Percentiles rank a stretch among this genome's conserved stretches.
phyloP scores from a whole-genome alignment of 139 green algal species.

The Astrephomene gubernaculifera region DNA sequence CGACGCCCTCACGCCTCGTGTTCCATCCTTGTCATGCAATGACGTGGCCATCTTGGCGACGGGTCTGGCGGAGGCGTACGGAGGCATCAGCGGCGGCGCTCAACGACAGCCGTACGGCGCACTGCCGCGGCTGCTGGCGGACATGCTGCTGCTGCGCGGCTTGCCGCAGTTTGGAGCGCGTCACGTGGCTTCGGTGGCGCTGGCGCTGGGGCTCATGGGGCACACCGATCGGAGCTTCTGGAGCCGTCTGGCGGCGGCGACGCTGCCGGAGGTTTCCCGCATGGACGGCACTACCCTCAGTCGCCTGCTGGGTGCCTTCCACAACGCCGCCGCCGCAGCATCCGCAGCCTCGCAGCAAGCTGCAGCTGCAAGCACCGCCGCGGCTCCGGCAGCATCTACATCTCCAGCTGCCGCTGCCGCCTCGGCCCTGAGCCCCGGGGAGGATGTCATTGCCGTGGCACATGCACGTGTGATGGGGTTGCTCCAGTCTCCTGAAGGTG shows the following conservation, averaged over 20 bases:
- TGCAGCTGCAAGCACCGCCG: neutral
- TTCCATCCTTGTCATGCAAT: neutral
- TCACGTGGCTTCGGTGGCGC: neutral
- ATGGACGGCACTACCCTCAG: constrained; percentile 12
- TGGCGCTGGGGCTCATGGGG: constrained; percentile 14
- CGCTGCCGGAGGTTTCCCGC: neutral
- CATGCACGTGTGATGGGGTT: neutral
- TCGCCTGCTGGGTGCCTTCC: constrained; percentile 12
- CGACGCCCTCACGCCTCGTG: neutral
- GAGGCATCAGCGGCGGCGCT: neutral
- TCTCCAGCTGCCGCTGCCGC: neutral
- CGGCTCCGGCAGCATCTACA: neutral
- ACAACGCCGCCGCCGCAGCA: neutral
- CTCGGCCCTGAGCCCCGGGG: neutral
- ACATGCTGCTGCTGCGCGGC: constrained; percentile 28
- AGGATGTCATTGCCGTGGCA: neutral
- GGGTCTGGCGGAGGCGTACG: neutral
- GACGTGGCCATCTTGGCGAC: neutral
- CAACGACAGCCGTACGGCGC: neutral
- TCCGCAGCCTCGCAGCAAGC: no score
- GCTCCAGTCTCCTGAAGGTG: neutral
- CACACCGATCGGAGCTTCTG: neutral
- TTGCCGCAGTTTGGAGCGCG: neutral
- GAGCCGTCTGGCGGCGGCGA: neutral
- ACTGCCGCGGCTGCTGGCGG: constrained; percentile 31